Percentiles rank a stretch among this genome's conserved stretches.
Evolutionary conservation across 768 basidiomycete genomes (phyloP).

Genomic region (Mrakia hoshinonis): DNA sequence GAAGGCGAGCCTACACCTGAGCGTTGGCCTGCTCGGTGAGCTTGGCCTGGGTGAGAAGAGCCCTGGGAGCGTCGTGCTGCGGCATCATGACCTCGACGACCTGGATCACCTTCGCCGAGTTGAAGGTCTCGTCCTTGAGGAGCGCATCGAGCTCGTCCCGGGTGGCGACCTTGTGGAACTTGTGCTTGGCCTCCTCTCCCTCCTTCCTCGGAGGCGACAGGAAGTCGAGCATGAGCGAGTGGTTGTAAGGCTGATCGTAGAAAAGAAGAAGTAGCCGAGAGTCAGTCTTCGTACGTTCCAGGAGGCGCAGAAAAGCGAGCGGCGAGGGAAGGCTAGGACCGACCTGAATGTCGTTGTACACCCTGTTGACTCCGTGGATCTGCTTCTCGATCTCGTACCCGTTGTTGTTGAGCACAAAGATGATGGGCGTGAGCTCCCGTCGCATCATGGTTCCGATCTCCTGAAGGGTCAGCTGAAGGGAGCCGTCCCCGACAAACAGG

Average conservation of each 20-base stretch:
- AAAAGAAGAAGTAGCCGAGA: no score
- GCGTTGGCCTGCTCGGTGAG: conserved; percentile 38
- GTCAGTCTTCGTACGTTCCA: no score
- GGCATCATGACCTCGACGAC: conserved; percentile 42
- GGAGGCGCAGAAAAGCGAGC: no score
- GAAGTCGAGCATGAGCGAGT: conserved; percentile 45
- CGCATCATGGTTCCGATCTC: conserved; percentile 58
- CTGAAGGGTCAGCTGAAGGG: conserved; percentile 47
- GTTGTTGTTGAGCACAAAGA: conserved; percentile 43
- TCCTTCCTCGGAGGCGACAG: conserved; percentile 42
- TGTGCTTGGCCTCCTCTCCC: conserved; percentile 8
- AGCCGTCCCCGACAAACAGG: conserved; percentile 47
- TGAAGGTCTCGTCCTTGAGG: conserved; percentile 57
- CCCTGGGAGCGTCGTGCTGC: conserved; percentile 38
- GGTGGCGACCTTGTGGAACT: conserved; percentile 58
- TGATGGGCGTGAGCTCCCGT: conserved; percentile 57
- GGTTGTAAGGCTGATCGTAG: conserved; percentile 61
- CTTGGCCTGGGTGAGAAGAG: conserved; percentile 40
- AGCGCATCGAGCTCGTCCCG: conserved; percentile 61
- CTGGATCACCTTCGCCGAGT: conserved; percentile 52
- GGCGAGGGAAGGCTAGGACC: no score
- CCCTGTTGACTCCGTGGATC: conserved; percentile 40
- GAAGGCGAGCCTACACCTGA: no score
- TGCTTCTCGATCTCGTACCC: conserved; percentile 76
- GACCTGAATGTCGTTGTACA: conserved; percentile 84